These are phyloP conservation scores for Tetrastigma voinierianum DNA, from an alignment of 164 flowering plant species.

Conservation along the genomic window DNA sequence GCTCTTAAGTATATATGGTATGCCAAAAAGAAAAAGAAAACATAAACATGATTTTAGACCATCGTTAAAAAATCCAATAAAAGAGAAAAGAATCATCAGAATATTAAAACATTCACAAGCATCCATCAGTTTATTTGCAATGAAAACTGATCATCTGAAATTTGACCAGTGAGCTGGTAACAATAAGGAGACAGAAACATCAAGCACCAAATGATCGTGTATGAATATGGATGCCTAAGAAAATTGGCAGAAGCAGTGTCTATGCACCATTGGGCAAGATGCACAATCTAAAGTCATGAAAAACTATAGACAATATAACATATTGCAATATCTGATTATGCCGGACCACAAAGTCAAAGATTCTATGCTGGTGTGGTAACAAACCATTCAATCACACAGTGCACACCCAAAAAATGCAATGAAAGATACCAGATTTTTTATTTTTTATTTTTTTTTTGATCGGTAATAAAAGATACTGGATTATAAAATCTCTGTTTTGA, in stretches of 20 bases:
- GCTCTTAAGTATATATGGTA: no score
- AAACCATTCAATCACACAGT: neutral
- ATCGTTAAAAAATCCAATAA: no score
- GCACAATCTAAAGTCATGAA: no score
- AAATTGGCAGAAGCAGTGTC: neutral
- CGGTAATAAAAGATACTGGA: no score
- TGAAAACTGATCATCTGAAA: neutral
- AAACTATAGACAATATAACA: neutral
- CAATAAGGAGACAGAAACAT: neutral
- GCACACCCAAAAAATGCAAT: conserved; percentile 1
- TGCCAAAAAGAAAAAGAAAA: no score
- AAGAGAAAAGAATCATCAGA: no score
- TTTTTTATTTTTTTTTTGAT: no score
- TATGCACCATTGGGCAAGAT: neutral
- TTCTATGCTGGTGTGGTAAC: neutral
- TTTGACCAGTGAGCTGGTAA: neutral
- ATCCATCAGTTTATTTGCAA: no score
- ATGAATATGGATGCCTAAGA: neutral
- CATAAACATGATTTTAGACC: no score
- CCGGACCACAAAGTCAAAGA: neutral
- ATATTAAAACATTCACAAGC: no score
- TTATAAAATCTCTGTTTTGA: conserved; percentile 95
- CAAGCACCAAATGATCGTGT: neutral
- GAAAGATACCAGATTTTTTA: conserved; percentile 59
- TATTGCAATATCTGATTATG: neutral